Evolutionary conservation across 139 green algal genomes (phyloP).

Genomic region (Volvox africanus): DNA sequence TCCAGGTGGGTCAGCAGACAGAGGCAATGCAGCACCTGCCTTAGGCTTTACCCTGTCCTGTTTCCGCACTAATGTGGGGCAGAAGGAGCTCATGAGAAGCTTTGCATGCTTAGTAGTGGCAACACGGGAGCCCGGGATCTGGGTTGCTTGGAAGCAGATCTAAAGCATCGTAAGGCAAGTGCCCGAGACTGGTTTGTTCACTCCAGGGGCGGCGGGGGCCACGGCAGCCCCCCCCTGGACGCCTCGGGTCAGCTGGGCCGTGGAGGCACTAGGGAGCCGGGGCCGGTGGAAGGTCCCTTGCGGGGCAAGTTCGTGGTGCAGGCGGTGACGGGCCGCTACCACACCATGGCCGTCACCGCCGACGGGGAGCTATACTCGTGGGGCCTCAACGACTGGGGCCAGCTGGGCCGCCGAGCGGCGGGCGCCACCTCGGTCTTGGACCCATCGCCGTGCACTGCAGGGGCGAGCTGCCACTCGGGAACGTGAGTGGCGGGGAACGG

Average conservation of each 20-base stretch:
- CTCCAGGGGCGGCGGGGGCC: constrained; percentile 66
- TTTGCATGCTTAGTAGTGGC: too few relatives aligned
- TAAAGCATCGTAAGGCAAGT: too few relatives aligned
- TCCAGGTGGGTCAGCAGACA: constrained; percentile 4
- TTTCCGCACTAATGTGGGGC: too few relatives aligned
- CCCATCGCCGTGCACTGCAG: constrained; percentile 26
- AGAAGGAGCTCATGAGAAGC: too few relatives aligned
- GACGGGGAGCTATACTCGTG: constrained; percentile 69
- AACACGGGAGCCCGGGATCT: too few relatives aligned
- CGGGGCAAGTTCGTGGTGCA: constrained; percentile 41
- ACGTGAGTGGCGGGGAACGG: constrained; percentile 9
- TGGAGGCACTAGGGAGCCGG: constrained; percentile 17
- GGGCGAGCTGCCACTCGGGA: constrained; percentile 43
- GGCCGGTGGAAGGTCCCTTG: not conserved
- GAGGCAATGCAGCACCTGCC: too few relatives aligned
- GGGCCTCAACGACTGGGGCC: constrained; percentile 81
- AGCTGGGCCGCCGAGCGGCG: constrained; percentile 67
- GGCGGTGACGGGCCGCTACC: constrained; percentile 59
- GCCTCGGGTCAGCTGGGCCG: constrained; percentile 73
- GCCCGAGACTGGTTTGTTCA: too few relatives aligned
- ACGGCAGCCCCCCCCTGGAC: constrained; percentile 68
- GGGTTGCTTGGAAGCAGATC: too few relatives aligned
- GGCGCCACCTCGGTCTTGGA: constrained; percentile 17
- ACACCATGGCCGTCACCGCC: constrained; percentile 65
- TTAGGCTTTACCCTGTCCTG: too few relatives aligned